These are phyloP conservation scores for Alliaria petiolata DNA, from an alignment of 345 rosid species.

Conservation along the genomic window DNA sequence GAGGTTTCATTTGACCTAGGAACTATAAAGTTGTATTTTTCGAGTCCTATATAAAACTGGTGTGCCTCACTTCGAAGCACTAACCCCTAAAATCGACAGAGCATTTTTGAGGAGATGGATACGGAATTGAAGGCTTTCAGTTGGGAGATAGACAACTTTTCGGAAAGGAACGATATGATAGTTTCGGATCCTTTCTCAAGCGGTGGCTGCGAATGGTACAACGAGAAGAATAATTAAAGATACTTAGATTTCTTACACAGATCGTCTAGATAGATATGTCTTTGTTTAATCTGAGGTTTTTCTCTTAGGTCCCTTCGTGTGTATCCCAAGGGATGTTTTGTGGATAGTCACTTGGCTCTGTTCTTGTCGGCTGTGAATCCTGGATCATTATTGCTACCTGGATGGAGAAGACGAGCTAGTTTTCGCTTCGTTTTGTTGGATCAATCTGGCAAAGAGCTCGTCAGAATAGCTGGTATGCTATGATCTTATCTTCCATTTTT, in stretches of 20 bases:
- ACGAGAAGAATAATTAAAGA: not conserved
- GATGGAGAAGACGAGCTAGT: conserved; percentile 5
- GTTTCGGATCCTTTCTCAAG: conserved; percentile 5
- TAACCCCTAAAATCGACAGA: conserved; percentile 4
- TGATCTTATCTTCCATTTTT: not conserved
- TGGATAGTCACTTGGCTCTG: not conserved
- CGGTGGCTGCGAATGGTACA: conserved; percentile 18
- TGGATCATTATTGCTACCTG: conserved; percentile 1
- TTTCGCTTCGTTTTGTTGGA: not conserved
- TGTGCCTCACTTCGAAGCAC: not conserved
- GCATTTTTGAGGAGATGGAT: not conserved
- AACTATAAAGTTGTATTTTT: not conserved
- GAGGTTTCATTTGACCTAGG: not conserved
- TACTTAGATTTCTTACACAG: not conserved
- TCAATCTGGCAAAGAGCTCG: not conserved
- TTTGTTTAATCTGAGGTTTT: not conserved
- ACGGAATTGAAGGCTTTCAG: not conserved
- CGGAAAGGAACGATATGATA: not conserved
- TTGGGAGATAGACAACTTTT: conserved; percentile 8
- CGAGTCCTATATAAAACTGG: not conserved
- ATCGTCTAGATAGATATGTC: not conserved
- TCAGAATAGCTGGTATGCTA: not conserved
- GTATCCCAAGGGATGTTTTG: not conserved
- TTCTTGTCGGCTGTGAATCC: not conserved
- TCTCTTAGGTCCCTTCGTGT: not conserved